Conservation (phyloP, 306 rosid genomes). For the Lupinus albus region DNA sequence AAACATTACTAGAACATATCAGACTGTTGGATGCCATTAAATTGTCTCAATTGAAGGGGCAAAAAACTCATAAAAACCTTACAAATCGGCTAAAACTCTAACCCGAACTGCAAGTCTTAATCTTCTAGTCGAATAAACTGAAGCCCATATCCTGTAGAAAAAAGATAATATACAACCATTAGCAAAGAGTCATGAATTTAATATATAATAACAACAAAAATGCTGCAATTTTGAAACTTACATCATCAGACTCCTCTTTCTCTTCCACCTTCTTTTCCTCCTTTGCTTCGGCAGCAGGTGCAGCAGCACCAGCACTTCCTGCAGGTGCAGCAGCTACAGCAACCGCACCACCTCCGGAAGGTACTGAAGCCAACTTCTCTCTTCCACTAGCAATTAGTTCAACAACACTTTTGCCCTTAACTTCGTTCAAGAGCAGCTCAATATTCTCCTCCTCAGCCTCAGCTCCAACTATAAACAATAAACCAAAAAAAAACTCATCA, state of each 20-base stretch:
- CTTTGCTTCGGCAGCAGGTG: constrained; percentile 67
- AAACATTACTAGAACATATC: constrained; percentile 26
- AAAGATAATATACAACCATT: neutral
- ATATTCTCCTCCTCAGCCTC: constrained; percentile 57
- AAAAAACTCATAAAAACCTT: constrained; percentile 38
- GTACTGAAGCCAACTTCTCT: constrained; percentile 69
- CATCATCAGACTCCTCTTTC: constrained; percentile 79
- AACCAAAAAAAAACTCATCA: neutral
- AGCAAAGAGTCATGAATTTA: neutral
- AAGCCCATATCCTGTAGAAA: constrained; percentile 76
- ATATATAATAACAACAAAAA: neutral
- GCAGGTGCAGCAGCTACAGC: constrained; percentile 55
- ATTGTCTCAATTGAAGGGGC: constrained; percentile 39
- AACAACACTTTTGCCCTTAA: constrained; percentile 58
- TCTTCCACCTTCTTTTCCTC: constrained; percentile 79
- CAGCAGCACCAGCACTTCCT: constrained; percentile 50
- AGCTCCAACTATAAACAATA: constrained; percentile 59
- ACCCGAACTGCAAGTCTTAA: constrained; percentile 30
- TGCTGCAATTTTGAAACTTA: constrained; percentile 39
- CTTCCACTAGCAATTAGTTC: constrained; percentile 75
- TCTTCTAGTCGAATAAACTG: constrained; percentile 63
- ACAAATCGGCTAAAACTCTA: constrained; percentile 35
- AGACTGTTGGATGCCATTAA: constrained; percentile 31
- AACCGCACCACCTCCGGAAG: constrained; percentile 62
- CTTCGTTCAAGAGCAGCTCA: constrained; percentile 58